Percentiles rank a stretch among this genome's conserved stretches.
Evolutionary conservation across 1,139 yeast species (phyloP).

Genomic region (Hyphopichia wangnamkhiaoensis): DNA sequence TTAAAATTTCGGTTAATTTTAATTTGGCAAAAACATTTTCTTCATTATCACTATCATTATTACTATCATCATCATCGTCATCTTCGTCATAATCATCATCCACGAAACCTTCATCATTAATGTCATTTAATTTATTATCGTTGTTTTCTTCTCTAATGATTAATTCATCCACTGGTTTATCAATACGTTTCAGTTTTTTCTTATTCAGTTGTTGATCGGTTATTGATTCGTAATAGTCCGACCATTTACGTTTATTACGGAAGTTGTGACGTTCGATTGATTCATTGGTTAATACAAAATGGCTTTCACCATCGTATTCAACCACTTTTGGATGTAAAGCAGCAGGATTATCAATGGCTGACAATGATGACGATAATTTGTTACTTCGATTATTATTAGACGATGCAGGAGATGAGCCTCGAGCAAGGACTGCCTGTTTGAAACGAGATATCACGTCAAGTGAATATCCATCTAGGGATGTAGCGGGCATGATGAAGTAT

Average conservation of each 20-base stretch:
- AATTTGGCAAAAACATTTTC: conserved; percentile 38
- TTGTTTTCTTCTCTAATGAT: conserved; percentile 18
- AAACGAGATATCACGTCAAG: conserved; percentile 41
- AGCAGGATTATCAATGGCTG: conserved; percentile 8
- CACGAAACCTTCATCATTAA: conserved; percentile 50
- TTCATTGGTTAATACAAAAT: conserved; percentile 41
- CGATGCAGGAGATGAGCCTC: conserved; percentile 7
- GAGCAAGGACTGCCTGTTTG: conserved; percentile 38
- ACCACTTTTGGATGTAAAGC: conserved; percentile 36
- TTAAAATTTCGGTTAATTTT: conserved; percentile 56
- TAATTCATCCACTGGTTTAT: neutral
- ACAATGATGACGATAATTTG: conserved; percentile 29
- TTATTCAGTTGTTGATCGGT: too few species aligned
- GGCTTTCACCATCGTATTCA: conserved; percentile 43
- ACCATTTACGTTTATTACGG: conserved; percentile 41
- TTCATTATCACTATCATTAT: conserved; percentile 23
- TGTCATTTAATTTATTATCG: conserved; percentile 21
- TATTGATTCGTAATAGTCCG: conserved; percentile 18
- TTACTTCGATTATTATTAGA: conserved; percentile 36
- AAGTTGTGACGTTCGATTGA: conserved; percentile 28
- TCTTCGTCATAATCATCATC: conserved; percentile 22
- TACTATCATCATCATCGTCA: conserved; percentile 31
- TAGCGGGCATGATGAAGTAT: too few species aligned
- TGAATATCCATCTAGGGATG: conserved; percentile 40
- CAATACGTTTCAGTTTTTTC: conserved; percentile 8